Percentiles rank a stretch among this genome's conserved stretches.
phyloP scores from a whole-genome alignment of 2,329 filamentous ascomycete genomes.

The Arthroderma uncinatum region DNA sequence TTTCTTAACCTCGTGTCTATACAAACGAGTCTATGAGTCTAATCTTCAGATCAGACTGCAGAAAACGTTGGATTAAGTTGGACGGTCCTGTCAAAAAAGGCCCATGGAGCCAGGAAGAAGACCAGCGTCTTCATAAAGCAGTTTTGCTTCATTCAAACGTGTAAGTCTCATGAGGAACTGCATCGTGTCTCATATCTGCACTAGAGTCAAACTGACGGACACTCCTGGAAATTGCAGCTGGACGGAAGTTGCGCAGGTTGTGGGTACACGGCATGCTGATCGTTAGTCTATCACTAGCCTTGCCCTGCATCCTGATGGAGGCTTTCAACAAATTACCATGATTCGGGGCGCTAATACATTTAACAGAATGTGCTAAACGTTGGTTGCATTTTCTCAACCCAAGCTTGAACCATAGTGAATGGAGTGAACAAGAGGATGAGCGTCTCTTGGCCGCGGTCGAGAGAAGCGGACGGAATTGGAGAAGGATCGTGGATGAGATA shows the following conservation, averaged over 20 bases:
- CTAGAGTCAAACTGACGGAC: not conserved
- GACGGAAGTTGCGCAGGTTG: slow-evolving; percentile 4
- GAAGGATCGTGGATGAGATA: slow-evolving; percentile 1
- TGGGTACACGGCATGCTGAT: slow-evolving; percentile 6
- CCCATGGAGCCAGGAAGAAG: slow-evolving; percentile 5
- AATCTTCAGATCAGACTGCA: not conserved
- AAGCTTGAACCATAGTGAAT: slow-evolving; percentile 1
- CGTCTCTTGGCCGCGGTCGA: slow-evolving; percentile 2
- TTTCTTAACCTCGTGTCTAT: not conserved
- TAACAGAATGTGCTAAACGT: slow-evolving; percentile 2
- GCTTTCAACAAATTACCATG: too few relatives aligned
- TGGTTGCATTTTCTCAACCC: slow-evolving; percentile 4
- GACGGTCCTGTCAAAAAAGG: slow-evolving; percentile 4
- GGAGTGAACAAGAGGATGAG: slow-evolving; percentile 3
- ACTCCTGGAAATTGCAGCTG: not conserved
- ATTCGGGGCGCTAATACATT: not conserved
- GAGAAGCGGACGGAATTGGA: slow-evolving; percentile 3
- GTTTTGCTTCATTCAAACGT: slow-evolving; percentile 7
- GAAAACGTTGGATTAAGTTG: slow-evolving; percentile 5
- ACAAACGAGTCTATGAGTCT: not conserved
- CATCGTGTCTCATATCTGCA: not conserved
- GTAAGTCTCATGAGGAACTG: not conserved
- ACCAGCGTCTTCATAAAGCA: slow-evolving; percentile 4
- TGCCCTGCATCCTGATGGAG: not conserved
- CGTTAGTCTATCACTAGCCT: not conserved